Conservation (phyloP, 257 asterid species). For the Echites panduratus region DNA sequence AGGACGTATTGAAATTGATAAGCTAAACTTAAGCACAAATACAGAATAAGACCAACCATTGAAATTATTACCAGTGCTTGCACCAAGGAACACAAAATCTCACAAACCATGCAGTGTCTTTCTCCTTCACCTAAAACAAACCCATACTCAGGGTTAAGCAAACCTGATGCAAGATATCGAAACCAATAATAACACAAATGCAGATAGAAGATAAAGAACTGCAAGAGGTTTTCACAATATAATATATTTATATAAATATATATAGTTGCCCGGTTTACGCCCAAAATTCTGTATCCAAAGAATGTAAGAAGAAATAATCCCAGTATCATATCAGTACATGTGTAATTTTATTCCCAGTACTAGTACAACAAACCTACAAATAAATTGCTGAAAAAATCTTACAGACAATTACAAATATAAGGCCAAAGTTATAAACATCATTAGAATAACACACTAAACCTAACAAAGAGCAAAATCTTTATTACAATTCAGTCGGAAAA, state of each 20-base stretch:
- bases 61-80: conserved; percentile 79
- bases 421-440: background rate
- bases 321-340: background rate
- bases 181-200: background rate
- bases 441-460: background rate
- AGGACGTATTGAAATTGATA: background rate
- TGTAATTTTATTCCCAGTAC: background rate
- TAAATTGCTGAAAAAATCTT: background rate
- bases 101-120: conserved; percentile 94
- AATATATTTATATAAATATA: background rate
- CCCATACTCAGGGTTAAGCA: conserved; percentile 8
- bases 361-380: background rate
- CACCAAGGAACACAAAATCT: conserved; percentile 99
- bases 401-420: background rate
- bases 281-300: background rate
- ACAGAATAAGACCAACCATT: background rate
- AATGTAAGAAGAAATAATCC: background rate
- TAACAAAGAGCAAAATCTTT: background rate
- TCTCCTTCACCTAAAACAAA: conserved; percentile 73
- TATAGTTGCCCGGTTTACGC: background rate
- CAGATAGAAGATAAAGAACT: background rate
- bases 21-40: background rate
- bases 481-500: background rate
- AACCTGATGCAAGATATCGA: background rate
- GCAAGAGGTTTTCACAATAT: background rate